Conservation (phyloP, 768 basidiomycete genomes). For the Lactarius sp. region DNA sequence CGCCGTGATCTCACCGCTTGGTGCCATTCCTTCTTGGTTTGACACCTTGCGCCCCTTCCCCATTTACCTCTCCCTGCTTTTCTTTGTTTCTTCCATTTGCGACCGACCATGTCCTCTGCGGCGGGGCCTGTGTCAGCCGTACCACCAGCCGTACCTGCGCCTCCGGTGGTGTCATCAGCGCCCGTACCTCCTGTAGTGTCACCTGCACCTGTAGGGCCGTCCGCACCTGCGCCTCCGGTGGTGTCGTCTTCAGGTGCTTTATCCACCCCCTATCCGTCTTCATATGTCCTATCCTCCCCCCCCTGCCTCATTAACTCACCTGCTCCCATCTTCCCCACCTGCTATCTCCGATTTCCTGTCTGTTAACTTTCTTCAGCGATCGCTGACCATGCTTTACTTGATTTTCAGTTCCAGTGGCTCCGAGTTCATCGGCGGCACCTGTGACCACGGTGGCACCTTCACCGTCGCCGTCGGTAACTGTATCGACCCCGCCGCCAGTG, state of each 20-base stretch:
- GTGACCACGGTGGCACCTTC: neutral
- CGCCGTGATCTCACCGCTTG: neutral
- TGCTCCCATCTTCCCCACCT: slow-evolving; percentile 3
- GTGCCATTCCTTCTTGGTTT: neutral
- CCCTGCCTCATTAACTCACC: neutral
- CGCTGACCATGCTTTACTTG: slow-evolving; percentile 2
- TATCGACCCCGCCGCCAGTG: neutral
- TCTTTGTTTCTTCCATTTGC: neutral
- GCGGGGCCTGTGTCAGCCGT: neutral
- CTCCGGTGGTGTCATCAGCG: neutral
- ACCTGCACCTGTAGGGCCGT: neutral
- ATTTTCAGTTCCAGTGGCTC: neutral
- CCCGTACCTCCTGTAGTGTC: neutral
- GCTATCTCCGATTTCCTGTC: slow-evolving; percentile 1
- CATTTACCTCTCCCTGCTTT: neutral
- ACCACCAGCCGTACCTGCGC: neutral
- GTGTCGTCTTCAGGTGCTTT: slow-evolving; percentile 13
- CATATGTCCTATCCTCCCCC: neutral
- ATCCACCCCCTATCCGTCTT: neutral
- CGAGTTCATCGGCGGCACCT: neutral
- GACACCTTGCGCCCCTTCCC: slow-evolving; percentile 3
- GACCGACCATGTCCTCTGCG: slow-evolving; percentile 1
- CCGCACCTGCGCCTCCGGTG: neutral
- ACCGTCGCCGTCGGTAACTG: neutral
- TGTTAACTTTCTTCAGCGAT: neutral